A percentile compares a stretch with the other conserved stretches of the same genome.
These are phyloP conservation scores for thale cress (Arabidopsis thaliana) DNA, from an alignment of 345 rosid genomes.

Conservation along the genomic window TAIR10.1 NC_003074.8:3187001-3187500, in stretches of 20 bases:
- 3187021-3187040: constrained; percentile 85
- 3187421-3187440: constrained; percentile 91
- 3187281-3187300: neutral
- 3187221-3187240: neutral
- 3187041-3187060: constrained; percentile 84
- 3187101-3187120: constrained; percentile 16
- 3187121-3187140: neutral
- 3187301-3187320: neutral
- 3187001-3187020: constrained; percentile 82
- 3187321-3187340: neutral
- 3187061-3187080: constrained; percentile 81
- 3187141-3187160: neutral
- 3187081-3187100: constrained; percentile 86
- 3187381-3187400: constrained; percentile 51
- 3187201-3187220: neutral
- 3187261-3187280: neutral
- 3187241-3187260: constrained; percentile 26
- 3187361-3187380: constrained; percentile 15
- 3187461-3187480: constrained; percentile 3
- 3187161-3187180: neutral
- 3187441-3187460: constrained; percentile 72
- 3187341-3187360: constrained; percentile 16
- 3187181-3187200: constrained; percentile 6
- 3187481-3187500: neutral
- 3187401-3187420: constrained; percentile 76